phyloP scores from a whole-genome alignment of 805 yeast species.

The Suhomyces xylopsoci region DNA sequence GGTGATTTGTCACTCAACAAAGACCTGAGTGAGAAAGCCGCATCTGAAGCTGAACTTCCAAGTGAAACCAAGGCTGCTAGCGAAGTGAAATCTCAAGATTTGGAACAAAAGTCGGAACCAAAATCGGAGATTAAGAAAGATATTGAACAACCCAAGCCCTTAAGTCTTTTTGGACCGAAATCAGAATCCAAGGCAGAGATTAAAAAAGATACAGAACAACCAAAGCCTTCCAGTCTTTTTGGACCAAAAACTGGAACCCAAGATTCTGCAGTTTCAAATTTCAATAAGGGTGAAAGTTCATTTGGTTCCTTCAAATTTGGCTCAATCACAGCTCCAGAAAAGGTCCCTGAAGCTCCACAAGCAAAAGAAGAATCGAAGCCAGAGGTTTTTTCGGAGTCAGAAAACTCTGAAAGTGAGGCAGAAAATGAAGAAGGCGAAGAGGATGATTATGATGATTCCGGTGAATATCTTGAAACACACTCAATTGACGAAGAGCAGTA shows the following conservation, averaged over 20 bases:
- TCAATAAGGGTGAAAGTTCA: not conserved
- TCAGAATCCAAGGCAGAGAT: not conserved
- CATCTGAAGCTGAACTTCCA: not conserved
- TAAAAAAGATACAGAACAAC: too few relatives aligned
- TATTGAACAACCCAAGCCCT: too few relatives aligned
- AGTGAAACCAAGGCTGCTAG: not conserved
- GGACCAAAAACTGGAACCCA: not conserved
- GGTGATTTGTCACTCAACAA: not conserved
- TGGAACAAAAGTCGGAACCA: not conserved
- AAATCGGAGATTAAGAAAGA: not conserved
- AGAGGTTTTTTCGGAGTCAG: not conserved
- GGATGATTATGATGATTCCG: slow-evolving; percentile 6
- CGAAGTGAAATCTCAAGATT: not conserved
- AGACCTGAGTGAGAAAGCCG: not conserved
- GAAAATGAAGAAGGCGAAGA: slow-evolving; percentile 4
- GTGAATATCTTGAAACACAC: not conserved
- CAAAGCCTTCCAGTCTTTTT: not conserved
- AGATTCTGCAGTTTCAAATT: not conserved
- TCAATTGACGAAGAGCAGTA: slow-evolving; percentile 3
- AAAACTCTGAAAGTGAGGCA: not conserved
- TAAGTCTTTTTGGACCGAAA: not conserved
- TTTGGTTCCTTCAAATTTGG: not conserved
- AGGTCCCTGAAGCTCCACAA: not conserved
- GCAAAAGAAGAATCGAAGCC: not conserved
- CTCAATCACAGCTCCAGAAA: not conserved